Conservation (phyloP, 805 yeast species). For the Starmera quercuum region DNA sequence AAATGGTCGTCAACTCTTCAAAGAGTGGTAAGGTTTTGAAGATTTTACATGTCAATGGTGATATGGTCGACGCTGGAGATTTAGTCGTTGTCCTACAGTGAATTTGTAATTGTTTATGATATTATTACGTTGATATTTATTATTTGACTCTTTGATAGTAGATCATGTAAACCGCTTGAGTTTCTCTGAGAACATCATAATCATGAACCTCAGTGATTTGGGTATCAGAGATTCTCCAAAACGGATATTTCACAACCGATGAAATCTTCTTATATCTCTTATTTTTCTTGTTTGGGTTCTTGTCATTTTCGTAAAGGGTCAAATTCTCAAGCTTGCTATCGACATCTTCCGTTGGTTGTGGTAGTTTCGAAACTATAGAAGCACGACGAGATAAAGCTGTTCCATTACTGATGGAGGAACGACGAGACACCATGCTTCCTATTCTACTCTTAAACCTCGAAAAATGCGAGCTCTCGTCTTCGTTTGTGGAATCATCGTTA, state of each 20-base stretch:
- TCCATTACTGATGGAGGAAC: conserved; percentile 12
- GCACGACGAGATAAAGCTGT: conserved; percentile 8
- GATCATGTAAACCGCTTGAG: conserved; percentile 75
- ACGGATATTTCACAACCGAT: conserved; percentile 50
- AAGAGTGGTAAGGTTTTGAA: conserved; percentile 64
- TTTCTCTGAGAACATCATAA: conserved; percentile 56
- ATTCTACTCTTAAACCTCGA: conserved; percentile 17
- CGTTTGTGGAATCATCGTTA: conserved; percentile 2
- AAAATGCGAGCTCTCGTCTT: conserved; percentile 12
- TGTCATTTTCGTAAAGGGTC: conserved; percentile 2
- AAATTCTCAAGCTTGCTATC: conserved; percentile 2
- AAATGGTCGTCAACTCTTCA: conserved; percentile 80
- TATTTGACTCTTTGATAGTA: conserved; percentile 52
- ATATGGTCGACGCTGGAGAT: conserved; percentile 96
- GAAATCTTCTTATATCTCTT: conserved; percentile 45
- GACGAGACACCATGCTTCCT: conserved; percentile 16
- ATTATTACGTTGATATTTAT: neutral
- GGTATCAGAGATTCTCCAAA: conserved; percentile 84
- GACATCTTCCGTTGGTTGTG: neutral
- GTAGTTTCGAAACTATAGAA: conserved; percentile 2
- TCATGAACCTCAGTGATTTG: conserved; percentile 53
- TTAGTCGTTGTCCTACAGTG: conserved; percentile 74
- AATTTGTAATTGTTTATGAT: neutral
- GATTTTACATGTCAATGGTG: conserved; percentile 78
- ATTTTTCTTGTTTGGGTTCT: conserved; percentile 9